Conservation (phyloP, 2,329 filamentous ascomycete species). For the Talaromyces albobiverticillius region DNA sequence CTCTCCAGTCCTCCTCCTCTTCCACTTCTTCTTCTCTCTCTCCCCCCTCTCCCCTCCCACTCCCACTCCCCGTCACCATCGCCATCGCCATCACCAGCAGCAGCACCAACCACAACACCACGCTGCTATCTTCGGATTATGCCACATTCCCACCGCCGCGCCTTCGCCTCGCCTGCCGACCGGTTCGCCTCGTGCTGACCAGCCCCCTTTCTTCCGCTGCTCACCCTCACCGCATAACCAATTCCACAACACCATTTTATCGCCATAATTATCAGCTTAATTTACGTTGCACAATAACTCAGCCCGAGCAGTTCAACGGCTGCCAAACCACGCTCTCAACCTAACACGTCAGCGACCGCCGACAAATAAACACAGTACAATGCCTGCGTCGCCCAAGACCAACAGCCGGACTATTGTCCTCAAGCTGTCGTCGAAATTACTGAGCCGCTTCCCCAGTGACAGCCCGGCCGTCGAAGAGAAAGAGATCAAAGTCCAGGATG, state of each 20-base stretch:
- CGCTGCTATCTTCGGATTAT: slow-evolving; percentile 28
- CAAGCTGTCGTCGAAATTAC: slow-evolving; percentile 35
- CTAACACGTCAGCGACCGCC: no score
- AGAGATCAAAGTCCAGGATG: slow-evolving; percentile 17
- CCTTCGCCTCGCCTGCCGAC: slow-evolving; percentile 23
- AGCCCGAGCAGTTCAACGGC: no score
- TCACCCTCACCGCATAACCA: slow-evolving; percentile 16
- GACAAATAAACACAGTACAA: no score
- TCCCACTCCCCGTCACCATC: slow-evolving; percentile 18
- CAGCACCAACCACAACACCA: slow-evolving; percentile 21
- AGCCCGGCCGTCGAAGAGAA: slow-evolving; percentile 22
- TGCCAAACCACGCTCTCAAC: no score
- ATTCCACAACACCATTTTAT: slow-evolving; percentile 15
- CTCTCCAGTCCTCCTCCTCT: slow-evolving; percentile 13
- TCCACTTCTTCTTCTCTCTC: slow-evolving; percentile 18
- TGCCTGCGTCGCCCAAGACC: slow-evolving; percentile 23
- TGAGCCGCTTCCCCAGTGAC: slow-evolving; percentile 32
- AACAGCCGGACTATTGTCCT: slow-evolving; percentile 31
- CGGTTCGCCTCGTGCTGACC: slow-evolving; percentile 30
- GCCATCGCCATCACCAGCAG: slow-evolving; percentile 21
- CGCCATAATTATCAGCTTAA: slow-evolving; percentile 23
- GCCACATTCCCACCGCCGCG: slow-evolving; percentile 25
- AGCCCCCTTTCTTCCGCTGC: slow-evolving; percentile 10
- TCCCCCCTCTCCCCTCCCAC: slow-evolving; percentile 15
- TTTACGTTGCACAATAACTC: not conserved